Evolutionary conservation across 2,329 filamentous ascomycete genomes (phyloP).

Genomic region (Venturia effusa): DNA sequence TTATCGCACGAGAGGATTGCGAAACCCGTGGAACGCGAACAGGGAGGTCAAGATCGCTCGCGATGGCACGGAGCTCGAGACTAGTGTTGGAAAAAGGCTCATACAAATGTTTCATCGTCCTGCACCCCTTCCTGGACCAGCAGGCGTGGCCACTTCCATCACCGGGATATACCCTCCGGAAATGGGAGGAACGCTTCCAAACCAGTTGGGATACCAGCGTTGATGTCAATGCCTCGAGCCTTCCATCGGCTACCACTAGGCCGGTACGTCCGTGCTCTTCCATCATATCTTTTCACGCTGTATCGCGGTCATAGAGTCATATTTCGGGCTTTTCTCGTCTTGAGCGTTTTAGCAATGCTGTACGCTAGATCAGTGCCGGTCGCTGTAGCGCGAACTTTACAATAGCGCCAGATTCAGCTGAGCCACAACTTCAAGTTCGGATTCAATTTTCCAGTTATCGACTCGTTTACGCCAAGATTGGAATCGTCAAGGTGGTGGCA

Average conservation of each 20-base stretch:
- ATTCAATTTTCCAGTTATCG: background rate
- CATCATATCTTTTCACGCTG: background rate
- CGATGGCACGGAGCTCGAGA: slow-evolving; percentile 88
- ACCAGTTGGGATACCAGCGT: background rate
- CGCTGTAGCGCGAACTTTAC: background rate
- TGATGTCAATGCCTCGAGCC: background rate
- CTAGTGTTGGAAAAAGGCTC: slow-evolving; percentile 63
- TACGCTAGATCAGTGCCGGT: background rate
- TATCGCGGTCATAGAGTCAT: background rate
- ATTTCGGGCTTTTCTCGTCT: background rate
- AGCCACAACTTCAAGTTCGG: background rate
- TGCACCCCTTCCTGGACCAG: slow-evolving; percentile 12
- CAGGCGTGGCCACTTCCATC: background rate
- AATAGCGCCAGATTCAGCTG: background rate
- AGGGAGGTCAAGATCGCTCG: slow-evolving; percentile 91
- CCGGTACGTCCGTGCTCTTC: background rate
- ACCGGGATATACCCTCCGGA: background rate
- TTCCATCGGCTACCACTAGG: background rate
- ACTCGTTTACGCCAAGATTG: too few relatives aligned
- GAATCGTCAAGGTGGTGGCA: too few relatives aligned
- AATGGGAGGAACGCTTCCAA: background rate
- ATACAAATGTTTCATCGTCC: slow-evolving; percentile 64
- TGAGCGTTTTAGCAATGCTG: background rate
- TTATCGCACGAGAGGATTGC: slow-evolving; percentile 72
- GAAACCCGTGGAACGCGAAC: slow-evolving; percentile 93